Base-by-base conservation (phyloP, 1,284 basidiomycete genomes). In the Sanguinoderma infundibulare region DNA sequence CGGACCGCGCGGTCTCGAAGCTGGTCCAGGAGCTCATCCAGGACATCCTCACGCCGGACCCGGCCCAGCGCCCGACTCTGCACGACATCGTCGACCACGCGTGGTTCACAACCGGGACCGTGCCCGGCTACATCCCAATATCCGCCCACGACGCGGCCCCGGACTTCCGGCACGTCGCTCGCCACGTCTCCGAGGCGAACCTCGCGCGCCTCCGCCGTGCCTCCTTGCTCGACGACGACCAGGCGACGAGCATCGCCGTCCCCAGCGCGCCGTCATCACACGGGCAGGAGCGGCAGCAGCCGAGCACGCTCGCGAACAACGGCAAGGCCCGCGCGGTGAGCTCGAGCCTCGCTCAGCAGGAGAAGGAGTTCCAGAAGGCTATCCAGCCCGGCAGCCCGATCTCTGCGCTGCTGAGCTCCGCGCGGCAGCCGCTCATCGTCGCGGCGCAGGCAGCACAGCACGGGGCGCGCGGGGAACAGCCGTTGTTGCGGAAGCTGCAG, bases 301-400 rank as follows among this genome's bases (percentile, higher is more conserved):
- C 9, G 8, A 10, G 20, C 20, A 9, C n/a, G 51, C 64, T 52
- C n/a, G 67, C 66, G 44, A 63, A 54, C n/a, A 28, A 47, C 70
- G 17, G 70, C 70, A 72, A 72, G 62, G 67, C 69, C 42, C 81
- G 79, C 69, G 81, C 77, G 24, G 78, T 81, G 39, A 85, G 82
- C 2, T 83, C 83, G 6, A 89, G 81, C 55, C 88, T 93, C 64
- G 86, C 90, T 5, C 91, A 95, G 70, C 94, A 96, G 74, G 96
- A 99, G 83, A 89, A 92, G 71, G 96, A 98, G 75, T 97, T 98
- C 86, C 90, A 95, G 78, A 90, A 92, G 69, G 98, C 96, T 2
- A 93, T 98, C 3, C 93, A 96, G 73, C 98, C 97, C 4, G 95
- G 94, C 54, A 94, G 90, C 66, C 97, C 98, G 0, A 97, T 99